Evolutionary conservation across 1,284 basidiomycete genomes (phyloP), one percentile per base, ranked within the genome.

Genomic region (Ganoderma lingzhi): DNA sequence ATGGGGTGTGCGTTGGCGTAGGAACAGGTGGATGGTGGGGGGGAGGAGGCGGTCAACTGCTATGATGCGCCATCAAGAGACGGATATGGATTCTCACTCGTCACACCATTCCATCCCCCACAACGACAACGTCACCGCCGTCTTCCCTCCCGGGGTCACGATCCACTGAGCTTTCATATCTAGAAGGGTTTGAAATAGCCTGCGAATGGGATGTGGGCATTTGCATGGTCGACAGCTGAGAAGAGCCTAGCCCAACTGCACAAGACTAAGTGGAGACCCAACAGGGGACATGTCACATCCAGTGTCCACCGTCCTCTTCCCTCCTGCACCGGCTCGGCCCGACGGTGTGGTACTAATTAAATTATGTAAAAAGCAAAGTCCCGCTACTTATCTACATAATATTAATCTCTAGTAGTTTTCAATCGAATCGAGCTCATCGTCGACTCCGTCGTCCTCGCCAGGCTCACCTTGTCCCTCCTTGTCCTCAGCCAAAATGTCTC

Each of bases 401-500:
- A 23, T 23, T 23, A 23, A 23, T 23, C 23, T 23, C 23, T 23
- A 23, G 23, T 23, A 23, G 23, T 23, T 23, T 23, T 23, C 23
- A 23, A 23, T 23, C 23, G 39, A 41, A 41, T 41, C 12, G 10
- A 41, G 39, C 39, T 41, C 39, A 35, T 23, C 23, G 23, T 23
- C 23, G 23, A 23, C 23, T 23, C 23, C 23, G 23, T 23, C 23
- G 23, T 23, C 23, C 23, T 23, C 23, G 1, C 23, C 23, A 23
- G 23, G 23, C 23, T 23, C 23, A 0, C 23, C 23, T 23, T 23
- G 23, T 23, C 23, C 23, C 58, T 6, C n/a, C 45, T 19, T 51
- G 48, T 51, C 48, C 23, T 19, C 23, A 28, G 10, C 48, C 23
- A 51, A 30, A 32, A 78, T 78, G 73, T 69, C 74, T 32, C 72